A percentile compares a stretch with the other conserved stretches of the same genome.
Evolutionary conservation across 139 green algal species (phyloP).

Genomic region (Gonium pectorale): DNA sequence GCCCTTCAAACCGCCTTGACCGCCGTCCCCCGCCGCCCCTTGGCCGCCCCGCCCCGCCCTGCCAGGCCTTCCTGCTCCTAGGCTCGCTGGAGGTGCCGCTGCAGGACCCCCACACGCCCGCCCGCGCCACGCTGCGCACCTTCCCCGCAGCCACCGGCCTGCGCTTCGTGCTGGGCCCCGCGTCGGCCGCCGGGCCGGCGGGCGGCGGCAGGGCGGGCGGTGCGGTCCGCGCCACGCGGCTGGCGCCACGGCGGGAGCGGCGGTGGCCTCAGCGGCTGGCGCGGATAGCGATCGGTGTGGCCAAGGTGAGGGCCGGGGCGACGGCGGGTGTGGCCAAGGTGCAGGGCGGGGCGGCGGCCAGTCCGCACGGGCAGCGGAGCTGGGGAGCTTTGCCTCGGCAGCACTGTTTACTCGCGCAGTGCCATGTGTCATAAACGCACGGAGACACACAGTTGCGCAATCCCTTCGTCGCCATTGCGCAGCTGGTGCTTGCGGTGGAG

Average conservation of each 20-base stretch:
- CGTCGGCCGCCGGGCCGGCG: background rate
- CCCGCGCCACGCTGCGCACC: background rate
- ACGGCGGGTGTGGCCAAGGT: too few species aligned
- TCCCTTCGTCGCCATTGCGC: too few species aligned
- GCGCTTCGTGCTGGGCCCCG: background rate
- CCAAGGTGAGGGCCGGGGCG: slow-evolving; percentile 14
- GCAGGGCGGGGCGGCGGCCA: too few species aligned
- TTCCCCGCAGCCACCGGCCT: background rate
- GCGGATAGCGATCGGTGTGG: background rate
- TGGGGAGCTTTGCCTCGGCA: too few species aligned
- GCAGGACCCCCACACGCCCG: background rate
- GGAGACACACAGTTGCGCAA: background rate
- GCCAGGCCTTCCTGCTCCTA: background rate
- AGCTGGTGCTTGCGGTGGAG: slow-evolving; percentile 38
- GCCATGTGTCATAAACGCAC: too few species aligned
- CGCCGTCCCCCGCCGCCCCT: background rate
- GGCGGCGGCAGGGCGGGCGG: background rate
- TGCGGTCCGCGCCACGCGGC: background rate
- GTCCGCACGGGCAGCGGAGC: too few species aligned
- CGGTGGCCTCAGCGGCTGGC: background rate
- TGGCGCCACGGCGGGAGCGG: background rate
- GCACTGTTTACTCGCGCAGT: too few species aligned
- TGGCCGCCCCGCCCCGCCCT: background rate
- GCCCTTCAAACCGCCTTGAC: background rate
- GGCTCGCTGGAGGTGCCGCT: background rate